Base-by-base conservation (phyloP, 2,329 filamentous ascomycete species). In the Pestalotiopsis sp. region DNA sequence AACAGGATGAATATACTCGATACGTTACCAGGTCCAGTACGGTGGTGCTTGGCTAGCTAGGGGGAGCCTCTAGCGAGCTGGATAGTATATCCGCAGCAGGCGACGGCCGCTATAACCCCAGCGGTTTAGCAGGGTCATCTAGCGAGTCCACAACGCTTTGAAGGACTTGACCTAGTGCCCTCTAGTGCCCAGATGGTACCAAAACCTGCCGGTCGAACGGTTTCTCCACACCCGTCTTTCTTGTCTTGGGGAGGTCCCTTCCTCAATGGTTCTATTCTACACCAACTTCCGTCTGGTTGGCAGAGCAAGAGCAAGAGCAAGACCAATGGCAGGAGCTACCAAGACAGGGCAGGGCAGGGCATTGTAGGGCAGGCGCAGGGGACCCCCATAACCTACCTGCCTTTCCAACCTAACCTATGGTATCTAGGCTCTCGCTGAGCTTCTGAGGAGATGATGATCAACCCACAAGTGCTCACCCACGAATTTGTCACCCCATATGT, bases 141-240 rank as follows among this genome's bases (percentile, higher is more conserved):
- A 52, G 45, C 45, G n/a, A 52, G 20, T n/a, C n/a, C 45, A 52
- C 45, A 62, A 39, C 59, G 25, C 25, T 39, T 13, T 13, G 14
- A 14, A 14, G n/a, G n/a, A 36, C 27, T 14, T 11, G 9, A 59
- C 4, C 25, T 20, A 59, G 56, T 25, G 56, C n/a, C n/a, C n/a
- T 39, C 38, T 36, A 62, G 36, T 20, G 36, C 13, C 59, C 59
- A 7, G 31, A 36, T 14, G 57, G 57, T 27, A 36, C 27, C 11
- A 12, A 27, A 27, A 11, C 14, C 57, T 7, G 57, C 27, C 57
- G 57, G 57, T 59, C 27, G 57, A 62, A 62, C 27, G 31, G 59
- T 62, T 62, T 62, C 59, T 62, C 59, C 59, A 62, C 59, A n/a
- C n/a, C 59, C 31, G 59, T 39, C 31, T 36, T n/a, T 23, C 56